Conservation (phyloP, 2,329 filamentous ascomycete species). For the Ophiostoma ips region DNA sequence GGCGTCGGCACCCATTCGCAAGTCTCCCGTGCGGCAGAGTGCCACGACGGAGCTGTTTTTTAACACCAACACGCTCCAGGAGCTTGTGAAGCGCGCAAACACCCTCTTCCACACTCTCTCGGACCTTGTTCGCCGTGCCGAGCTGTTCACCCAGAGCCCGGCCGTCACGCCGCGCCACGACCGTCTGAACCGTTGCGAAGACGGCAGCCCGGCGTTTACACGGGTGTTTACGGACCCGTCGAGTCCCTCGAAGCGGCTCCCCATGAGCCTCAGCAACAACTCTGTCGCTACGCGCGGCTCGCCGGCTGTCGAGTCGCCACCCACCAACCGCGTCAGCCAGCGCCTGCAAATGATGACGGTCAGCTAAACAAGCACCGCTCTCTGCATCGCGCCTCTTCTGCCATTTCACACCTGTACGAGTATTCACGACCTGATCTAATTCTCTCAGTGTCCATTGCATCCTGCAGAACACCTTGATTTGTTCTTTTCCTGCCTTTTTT, state of each 20-base stretch:
- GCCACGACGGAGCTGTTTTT: constrained; percentile 47
- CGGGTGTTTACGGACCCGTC: constrained; percentile 50
- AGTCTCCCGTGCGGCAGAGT: constrained; percentile 20
- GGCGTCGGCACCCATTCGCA: constrained; percentile 25
- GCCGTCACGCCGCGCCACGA: constrained; percentile 34
- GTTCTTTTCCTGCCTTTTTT: background rate
- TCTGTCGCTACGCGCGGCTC: constrained; percentile 30
- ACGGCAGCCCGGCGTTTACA: constrained; percentile 54
- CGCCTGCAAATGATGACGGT: constrained; percentile 55
- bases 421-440: constrained; percentile 1
- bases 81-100: constrained; percentile 48
- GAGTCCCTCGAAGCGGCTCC: constrained; percentile 37
- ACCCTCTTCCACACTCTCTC: constrained; percentile 45
- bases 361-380: constrained; percentile 23
- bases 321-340: constrained; percentile 34
- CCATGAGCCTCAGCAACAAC: constrained; percentile 40
- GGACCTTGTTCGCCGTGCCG: constrained; percentile 44
- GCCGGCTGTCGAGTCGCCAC: constrained; percentile 37
- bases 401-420: background rate
- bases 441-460: background rate
- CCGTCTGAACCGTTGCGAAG: constrained; percentile 25
- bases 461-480: background rate
- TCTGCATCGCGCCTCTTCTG: background rate
- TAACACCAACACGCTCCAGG: constrained; percentile 54
- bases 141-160: constrained; percentile 44